Base-by-base conservation (phyloP, 2,329 filamentous ascomycete genomes). In the Conoideocrella luteorostrata region DNA sequence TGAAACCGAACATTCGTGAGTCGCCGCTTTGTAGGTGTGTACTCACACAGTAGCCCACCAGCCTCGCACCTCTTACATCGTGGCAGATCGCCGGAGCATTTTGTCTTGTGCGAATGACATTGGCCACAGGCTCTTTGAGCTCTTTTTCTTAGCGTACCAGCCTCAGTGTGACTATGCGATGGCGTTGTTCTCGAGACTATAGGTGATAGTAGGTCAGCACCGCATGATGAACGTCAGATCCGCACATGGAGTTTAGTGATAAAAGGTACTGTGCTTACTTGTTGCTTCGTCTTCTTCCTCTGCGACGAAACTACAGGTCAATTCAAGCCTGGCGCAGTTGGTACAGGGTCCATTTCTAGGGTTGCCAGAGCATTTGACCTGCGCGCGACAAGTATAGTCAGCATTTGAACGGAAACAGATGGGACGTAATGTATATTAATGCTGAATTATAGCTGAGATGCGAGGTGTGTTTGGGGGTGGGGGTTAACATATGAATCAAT, bases 301-400 rank as follows among this genome's bases (percentile, higher is more conserved):
- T 12, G 53, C 46, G 18, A 52, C 52, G 36, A 69, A 68, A 41
- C 58, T 61, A 47, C 67, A 70, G 3, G 50, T 44, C 15, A 68
- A 51, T 18, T 65, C 60, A 12, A 68, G 56, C 34, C 65, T 55
- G 17, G 55, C 51, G 44, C 67, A 70, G 45, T 65, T 67, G 39
- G 54, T 53, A 46, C 67, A 70, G 11, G 64, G 51, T 7, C 60
- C 62, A 33, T 57, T 55, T 17, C 55, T 56, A 13, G 60, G 59
- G 39, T 63, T 64, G 6, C 65, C 67, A 5, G 60, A 57, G 44
- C 66, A 70, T 59, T 67, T 68, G n/a, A 69, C 66, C 66, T 69
- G 51, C 11, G 15, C 24, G 7, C 34, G 30, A n/a, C 3, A 42
- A n/a, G 11, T n/a, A 13, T n/a, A 20, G 17, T 45, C 26, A 45